Base-by-base conservation (phyloP, 768 basidiomycete genomes). In the Auricularia cornea region DNA sequence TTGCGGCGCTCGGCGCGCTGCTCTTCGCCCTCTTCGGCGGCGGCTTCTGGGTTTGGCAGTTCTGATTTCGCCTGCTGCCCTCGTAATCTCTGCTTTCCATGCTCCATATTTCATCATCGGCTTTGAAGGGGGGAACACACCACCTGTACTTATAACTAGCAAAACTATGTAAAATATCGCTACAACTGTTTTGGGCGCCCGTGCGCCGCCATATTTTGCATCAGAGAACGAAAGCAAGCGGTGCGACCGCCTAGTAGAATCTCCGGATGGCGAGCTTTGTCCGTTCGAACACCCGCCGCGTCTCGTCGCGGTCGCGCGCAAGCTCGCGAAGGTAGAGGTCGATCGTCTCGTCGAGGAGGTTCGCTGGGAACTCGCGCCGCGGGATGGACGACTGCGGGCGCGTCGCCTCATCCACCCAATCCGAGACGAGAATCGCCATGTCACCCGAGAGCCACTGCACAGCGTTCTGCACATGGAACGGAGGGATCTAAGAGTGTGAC, bases 361-460 rank as follows among this genome's bases (percentile, higher is more conserved):
- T 87, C 32, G 85, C 91, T 14, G 92, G 92, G 72, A 93, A 85
- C 70, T 89, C 89, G 33, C 80, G 80, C 56, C 83, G 79, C 30
- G 83, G 77, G 54, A 81, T 74, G 14, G 78, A 79, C n/a, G 89
- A 83, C 65, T 89, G 87, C 3, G 90, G 85, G 63, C 89, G 81
- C 68, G 80, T 84, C n/a, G 82, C 87, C 63, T 87, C 89, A 62
- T 88, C 84, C 33, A 92, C 71, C 92, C 92, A 94, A 68, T 93
- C 91, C 26, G 77, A 79, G 20, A 94, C 73, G n/a, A 94, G 78
- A 44, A 90, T 75, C 44, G 91, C 89, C 70, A 94, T 90, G 68
- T 92, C 91, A 8, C 87, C 81, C 0, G 90, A 91, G 62, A 93
- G 83, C 44, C 85, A 81, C 70, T 92, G 89, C 3, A 92, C 88